Percentiles rank a stretch among this genome's conserved stretches.
Conservation (phyloP, 108 stramenopile genomes). For the Pseudonitzschia multiseries region DNA sequence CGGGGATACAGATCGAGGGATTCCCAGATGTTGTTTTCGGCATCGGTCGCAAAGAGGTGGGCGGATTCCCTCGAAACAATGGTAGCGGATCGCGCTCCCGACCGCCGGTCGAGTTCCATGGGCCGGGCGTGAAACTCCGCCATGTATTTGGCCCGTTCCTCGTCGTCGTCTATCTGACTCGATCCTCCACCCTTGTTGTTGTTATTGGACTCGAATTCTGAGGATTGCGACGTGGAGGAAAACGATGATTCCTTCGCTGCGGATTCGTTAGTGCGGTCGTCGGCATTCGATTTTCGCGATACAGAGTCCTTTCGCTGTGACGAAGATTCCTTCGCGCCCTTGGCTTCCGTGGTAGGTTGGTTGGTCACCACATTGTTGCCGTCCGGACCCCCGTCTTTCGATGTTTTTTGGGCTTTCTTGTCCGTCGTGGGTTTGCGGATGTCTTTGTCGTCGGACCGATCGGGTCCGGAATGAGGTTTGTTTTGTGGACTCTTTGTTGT, state of each 20-base stretch:
- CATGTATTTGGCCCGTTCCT: slow-evolving; percentile 66
- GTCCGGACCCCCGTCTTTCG: not conserved
- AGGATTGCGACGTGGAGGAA: not conserved
- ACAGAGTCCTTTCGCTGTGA: not conserved
- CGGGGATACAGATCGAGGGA: slow-evolving; percentile 42
- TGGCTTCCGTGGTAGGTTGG: too few species aligned
- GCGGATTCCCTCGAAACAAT: slow-evolving; percentile 33
- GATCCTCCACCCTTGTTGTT: too few species aligned
- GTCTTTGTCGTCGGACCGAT: not conserved
- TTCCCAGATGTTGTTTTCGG: slow-evolving; percentile 29
- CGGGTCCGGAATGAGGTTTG: not conserved
- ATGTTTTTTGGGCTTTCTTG: not conserved
- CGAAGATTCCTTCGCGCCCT: too few species aligned
- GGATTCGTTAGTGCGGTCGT: not conserved
- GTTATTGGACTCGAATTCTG: not conserved
- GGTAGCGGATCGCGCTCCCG: slow-evolving; percentile 46
- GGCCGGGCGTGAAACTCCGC: slow-evolving; percentile 85
- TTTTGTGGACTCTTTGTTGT: not conserved
- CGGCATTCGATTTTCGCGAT: not conserved
- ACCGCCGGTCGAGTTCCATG: slow-evolving; percentile 76
- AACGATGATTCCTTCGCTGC: not conserved
- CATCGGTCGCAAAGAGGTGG: slow-evolving; percentile 43
- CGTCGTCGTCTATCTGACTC: slow-evolving; percentile 27
- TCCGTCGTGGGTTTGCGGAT: not conserved
- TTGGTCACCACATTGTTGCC: too few species aligned